These are phyloP conservation scores for Magnaporthales sp. DNA, from an alignment of 2,329 filamentous ascomycete genomes.

Conservation along the genomic window DNA sequence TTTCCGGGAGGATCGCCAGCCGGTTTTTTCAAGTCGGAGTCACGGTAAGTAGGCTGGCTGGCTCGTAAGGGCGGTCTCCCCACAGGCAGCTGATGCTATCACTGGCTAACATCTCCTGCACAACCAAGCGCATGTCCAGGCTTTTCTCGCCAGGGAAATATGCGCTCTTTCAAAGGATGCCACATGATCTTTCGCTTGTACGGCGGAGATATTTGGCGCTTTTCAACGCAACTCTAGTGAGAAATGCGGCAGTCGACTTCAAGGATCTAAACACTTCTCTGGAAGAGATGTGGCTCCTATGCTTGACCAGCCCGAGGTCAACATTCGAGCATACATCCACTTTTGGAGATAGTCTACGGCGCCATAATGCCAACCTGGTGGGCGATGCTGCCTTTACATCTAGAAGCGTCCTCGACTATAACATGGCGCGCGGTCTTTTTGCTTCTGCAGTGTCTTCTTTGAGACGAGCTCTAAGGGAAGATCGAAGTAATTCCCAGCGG, in stretches of 20 bases:
- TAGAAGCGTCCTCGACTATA: conserved; percentile 33
- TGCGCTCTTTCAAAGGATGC: conserved; percentile 36
- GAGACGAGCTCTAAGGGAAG: conserved; percentile 36
- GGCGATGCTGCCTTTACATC: conserved; percentile 27
- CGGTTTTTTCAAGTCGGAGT: conserved; percentile 36
- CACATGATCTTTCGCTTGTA: conserved; percentile 27
- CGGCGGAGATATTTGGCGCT: conserved; percentile 39
- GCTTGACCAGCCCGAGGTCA: conserved; percentile 39
- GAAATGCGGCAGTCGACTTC: conserved; percentile 36
- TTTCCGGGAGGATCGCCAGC: conserved; percentile 37
- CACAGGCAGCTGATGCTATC: not conserved
- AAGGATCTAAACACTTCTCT: conserved; percentile 34
- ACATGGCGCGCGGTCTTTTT: conserved; percentile 39
- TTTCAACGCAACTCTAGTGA: conserved; percentile 42
- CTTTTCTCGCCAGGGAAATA: conserved; percentile 40
- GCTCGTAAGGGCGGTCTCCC: not conserved
- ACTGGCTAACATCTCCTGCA: conserved; percentile 3
- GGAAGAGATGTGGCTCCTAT: conserved; percentile 42
- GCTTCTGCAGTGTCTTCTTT: conserved; percentile 39
- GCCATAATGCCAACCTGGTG: conserved; percentile 32
- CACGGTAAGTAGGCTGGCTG: conserved; percentile 4
- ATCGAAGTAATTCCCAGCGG: conserved; percentile 24
- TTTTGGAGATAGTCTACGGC: conserved; percentile 36
- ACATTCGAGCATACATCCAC: conserved; percentile 39
- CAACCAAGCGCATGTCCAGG: conserved; percentile 26